Evolutionary conservation across 192 early-diverging fungal species (phyloP), one percentile per base, ranked within the genome.

Genomic region (Podila horticola): DNA sequence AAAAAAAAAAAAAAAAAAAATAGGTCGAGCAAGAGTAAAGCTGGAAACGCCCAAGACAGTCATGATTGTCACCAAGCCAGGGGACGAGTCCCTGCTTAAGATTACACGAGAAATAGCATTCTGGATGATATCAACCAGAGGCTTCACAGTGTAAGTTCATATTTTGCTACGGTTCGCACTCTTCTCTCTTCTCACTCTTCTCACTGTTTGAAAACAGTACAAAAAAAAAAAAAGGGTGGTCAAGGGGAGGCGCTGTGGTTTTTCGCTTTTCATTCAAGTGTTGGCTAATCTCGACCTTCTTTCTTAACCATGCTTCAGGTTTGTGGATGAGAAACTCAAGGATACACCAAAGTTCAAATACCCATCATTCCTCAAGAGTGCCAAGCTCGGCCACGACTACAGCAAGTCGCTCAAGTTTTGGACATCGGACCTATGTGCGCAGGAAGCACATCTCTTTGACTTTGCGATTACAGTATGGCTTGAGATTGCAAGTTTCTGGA

Each of bases 21-120:
- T 52, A 72, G 87, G 84, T 63, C 83, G 70, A 49, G 87, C 87
- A 11, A 76, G 75, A n/a, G 81, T 88, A 33, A 79, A 83, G 34
- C 71, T 63, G 64, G 79, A 75, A 15, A 74, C 74, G 13, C 83
- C 85, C 11, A 74, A 82, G 31, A 86, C 88, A 12, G 88, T 93
- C 9, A 92, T 95, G 91, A 90, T 95, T 58, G 91, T 95, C 34
- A 93, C 93, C 2, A 95, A 95, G 74, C 92, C 92, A 26, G 87
- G 88, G 29, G 93, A 95, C 79, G 68, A 82, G 15, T 85, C 86
- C 10, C 83, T 95, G 7, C 83, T 95, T 17, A 82, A 84, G 26
- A 84, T 91, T 74, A 95, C 94, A 29, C 87, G 91, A 2, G 87
- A 94, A 38, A 81, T 95, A 60, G 90, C 92, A 1, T 49, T 89